Base-by-base conservation (phyloP, 495 filamentous ascomycete species). In the Lentithecium fluviatile region DNA sequence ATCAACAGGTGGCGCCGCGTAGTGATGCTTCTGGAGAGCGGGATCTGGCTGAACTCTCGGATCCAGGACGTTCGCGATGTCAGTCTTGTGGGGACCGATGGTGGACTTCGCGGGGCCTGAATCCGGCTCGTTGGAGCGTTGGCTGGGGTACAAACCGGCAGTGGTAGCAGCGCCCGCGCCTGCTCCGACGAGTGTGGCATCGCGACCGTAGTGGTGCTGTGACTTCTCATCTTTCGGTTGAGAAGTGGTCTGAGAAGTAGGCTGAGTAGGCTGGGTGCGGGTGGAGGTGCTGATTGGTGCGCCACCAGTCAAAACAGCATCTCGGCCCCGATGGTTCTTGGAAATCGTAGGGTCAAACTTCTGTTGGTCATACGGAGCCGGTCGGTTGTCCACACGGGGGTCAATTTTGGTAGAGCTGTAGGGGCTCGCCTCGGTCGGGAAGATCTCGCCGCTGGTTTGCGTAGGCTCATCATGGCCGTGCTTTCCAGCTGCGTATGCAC, bases 181-280 rank as follows among this genome's bases (percentile, higher is more conserved):
- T 13, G 40, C 40, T 43, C 40, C 40, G 4, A 32, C 29, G 29
- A 32, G 29, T 10, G 66, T 42, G 19, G 63, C 58, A 52, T 69
- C 63, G 5, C 63, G 43, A 25, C 65, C 65, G 40, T 71, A 69
- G 57, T 75, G 70, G 57, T 68, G 73, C 37, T 66, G 43, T 21
- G 45, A 51, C 21, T 20, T 47, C 20, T 10, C 8, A 29, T 40
- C 19, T 17, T 11, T 32, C 4, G 29, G 29, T 10, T 32, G 29
- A 32, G 29, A 32, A 4, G 29, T 7, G 12, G 25, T n/a, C 29
- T 32, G 29, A 32, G 29, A 32, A 4, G 29, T 7, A 17, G 25
- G 23, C 24, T 49, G 29, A 26, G 6, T 25, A 11, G 8, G 42
- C 38, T 36, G 43, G 43, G 8, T 48, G 24, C n/a, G n/a, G n/a